Base-by-base conservation (phyloP, 495 filamentous ascomycete genomes). In the Cryomyces minteri region DNA sequence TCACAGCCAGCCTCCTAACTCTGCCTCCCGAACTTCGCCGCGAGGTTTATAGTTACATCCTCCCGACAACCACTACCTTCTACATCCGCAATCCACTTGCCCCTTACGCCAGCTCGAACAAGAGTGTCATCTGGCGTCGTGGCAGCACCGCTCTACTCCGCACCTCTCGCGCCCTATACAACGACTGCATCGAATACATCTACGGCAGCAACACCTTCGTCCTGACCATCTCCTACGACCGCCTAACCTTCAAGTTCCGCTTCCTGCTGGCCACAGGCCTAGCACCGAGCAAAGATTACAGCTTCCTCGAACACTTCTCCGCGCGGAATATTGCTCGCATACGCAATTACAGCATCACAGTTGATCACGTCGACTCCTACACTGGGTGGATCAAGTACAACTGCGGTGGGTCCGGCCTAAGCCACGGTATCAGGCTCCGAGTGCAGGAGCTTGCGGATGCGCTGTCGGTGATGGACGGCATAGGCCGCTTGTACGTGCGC, bases 191-290 rank as follows among this genome's bases (percentile, higher is more conserved):
- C 5, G 58, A 60, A 37, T 44, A 58, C 37, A 43, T 65, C 28
- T 65, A 65, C 43, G 59, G 61, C 5, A 36, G 44, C 38, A 61
- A 51, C 48, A 53, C 50, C 44, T 80, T 72, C 52, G 68, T 75
- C 33, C 55, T 79, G 5, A 59, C 64, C 43, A 49, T 77, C 5
- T 57, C 53, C 14, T 66, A 69, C 49, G 58, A 68, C 33, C 58
- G 63, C 31, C 66, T 76, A 32, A 60, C 46, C 32, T 66, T 64
- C 34, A 47, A 54, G 5, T 62, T 55, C 42, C 55, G 55, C n/a
- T 67, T 55, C 53, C 34, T 57, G n/a, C 44, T 60, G 4, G 50
- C 57, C 4, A 33, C 44, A n/a, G 54, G 57, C 8, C 41, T 64
- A 12, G 54, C 57, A n/a, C 62, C 63, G 7, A 61, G 46, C 41